Base-by-base conservation (phyloP, 208 protist genomes). In the Borovskyia barvae region DNA sequence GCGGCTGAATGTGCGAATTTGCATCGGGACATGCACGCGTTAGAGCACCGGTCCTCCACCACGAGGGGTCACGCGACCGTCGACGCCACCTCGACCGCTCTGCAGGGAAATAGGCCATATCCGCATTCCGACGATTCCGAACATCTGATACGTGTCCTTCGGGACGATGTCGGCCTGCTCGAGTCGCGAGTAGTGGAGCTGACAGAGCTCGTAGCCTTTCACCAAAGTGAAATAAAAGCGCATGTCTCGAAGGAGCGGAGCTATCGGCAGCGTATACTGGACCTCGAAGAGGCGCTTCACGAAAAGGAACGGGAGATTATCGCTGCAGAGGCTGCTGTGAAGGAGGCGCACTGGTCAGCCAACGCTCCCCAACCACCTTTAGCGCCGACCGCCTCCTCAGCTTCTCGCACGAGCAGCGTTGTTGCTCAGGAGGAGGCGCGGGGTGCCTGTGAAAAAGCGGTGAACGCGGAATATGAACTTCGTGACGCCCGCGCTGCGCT, bases 211-310 rank as follows among this genome's bases (percentile, higher is more conserved):
- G 63, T 84, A 0, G 35, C 59, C 26, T 65, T 72, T 25, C 81
- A 89, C 39, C 85, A 92, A 42, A 32, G 43, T 2, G 81, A 89
- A 33, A 82, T 87, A 14, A 57, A 72, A 14, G 66, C 57, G 14
- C 66, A 81, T 62, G 75, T 77, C 0, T 41, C 60, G 19, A 73
- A 66, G 42, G 85, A 92, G 50, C 49, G 50, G 37, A 29, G 45
- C 29, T 92, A 92, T 32, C 78, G 82, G 4, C 51, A 70, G 51
- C 74, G 81, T 29, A 78, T 92, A 49, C 30, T 82, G 1, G 54
- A 72, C 24, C 45, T 92, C 14, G 79, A 88, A 47, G 36, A 63
- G n/a, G 60, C 56, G 0, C 43, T 87, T n/a, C 62, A 64, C 17
- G 62, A 69, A 40, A 66, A 57, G 56, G 45, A 51, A 24, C 41